These are phyloP conservation scores for Rhizopogon salebrosus DNA, from an alignment of 768 basidiomycete species.

Conservation along the genomic window DNA sequence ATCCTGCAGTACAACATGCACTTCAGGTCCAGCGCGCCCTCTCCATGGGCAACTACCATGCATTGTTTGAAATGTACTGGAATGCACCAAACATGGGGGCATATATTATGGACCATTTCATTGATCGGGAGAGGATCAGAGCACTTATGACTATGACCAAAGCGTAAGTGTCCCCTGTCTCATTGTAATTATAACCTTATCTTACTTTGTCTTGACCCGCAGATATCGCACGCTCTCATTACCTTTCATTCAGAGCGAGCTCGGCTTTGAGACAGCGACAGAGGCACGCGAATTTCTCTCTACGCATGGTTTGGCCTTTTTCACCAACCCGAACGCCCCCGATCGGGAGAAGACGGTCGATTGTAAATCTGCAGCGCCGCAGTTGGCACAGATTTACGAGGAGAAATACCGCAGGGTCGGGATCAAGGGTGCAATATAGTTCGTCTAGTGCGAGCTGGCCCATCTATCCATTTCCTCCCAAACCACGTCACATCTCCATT, in stretches of 20 bases:
- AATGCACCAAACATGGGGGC: slow-evolving; percentile 94
- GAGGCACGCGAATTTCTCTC: slow-evolving; percentile 66
- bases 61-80: slow-evolving; percentile 80
- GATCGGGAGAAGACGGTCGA: slow-evolving; percentile 66
- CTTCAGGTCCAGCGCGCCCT: slow-evolving; percentile 84
- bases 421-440: slow-evolving; percentile 89
- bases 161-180: slow-evolving; percentile 57
- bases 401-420: slow-evolving; percentile 82
- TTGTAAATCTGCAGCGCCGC: slow-evolving; percentile 55
- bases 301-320: slow-evolving; percentile 63
- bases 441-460: background rate
- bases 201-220: slow-evolving; percentile 4
- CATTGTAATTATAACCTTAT: background rate
- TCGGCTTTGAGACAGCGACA: slow-evolving; percentile 71
- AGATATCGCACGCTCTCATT: slow-evolving; percentile 85
- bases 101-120: slow-evolving; percentile 99
- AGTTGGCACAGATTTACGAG: slow-evolving; percentile 63
- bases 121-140: slow-evolving; percentile 81
- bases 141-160: slow-evolving; percentile 88
- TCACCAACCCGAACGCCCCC: slow-evolving; percentile 55
- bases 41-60: slow-evolving; percentile 91
- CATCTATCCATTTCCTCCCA: background rate
- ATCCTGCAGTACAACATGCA: slow-evolving; percentile 81
- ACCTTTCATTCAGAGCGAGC: slow-evolving; percentile 69
- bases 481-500: slow-evolving; percentile 8